Percentiles rank a stretch among this genome's conserved stretches.
phyloP scores from a whole-genome alignment of 768 basidiomycete species.

The Lyophyllum atratum region DNA sequence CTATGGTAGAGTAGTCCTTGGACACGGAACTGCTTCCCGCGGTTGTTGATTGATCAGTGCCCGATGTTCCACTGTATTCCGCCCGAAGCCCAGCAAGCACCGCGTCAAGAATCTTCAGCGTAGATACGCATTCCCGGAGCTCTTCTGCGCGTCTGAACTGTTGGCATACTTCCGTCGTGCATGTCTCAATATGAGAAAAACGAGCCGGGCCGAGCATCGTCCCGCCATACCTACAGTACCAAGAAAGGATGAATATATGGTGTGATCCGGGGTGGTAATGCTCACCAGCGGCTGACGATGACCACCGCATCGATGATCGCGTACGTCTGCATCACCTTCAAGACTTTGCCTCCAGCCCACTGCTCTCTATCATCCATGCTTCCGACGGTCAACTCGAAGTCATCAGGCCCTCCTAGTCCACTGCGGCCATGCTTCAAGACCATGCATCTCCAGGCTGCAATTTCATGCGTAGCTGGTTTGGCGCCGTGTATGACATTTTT shows the following conservation, averaged over 20 bases:
- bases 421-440: slow-evolving; percentile 60
- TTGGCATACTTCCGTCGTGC: slow-evolving; percentile 72
- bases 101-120: slow-evolving; percentile 61
- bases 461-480: slow-evolving; percentile 68
- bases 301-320: slow-evolving; percentile 79
- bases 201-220: slow-evolving; percentile 73
- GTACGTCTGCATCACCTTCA: slow-evolving; percentile 69
- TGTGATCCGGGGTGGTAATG: not conserved
- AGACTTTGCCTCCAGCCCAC: slow-evolving; percentile 63
- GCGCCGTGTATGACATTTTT: slow-evolving; percentile 57
- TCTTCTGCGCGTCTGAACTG: slow-evolving; percentile 69
- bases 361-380: slow-evolving; percentile 79
- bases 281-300: slow-evolving; percentile 77
- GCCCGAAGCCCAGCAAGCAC: slow-evolving; percentile 57
- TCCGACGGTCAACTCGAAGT: slow-evolving; percentile 68
- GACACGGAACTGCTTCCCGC: slow-evolving; percentile 22
- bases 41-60: slow-evolving; percentile 2
- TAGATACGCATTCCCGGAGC: slow-evolving; percentile 59
- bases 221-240: slow-evolving; percentile 70
- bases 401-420: slow-evolving; percentile 72
- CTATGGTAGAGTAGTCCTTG: slow-evolving; percentile 54
- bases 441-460: slow-evolving; percentile 82
- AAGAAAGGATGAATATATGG: not conserved
- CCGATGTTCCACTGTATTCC: slow-evolving; percentile 36
- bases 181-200: slow-evolving; percentile 78